These are phyloP conservation scores for Pleurotus sapidus DNA, from an alignment of 768 basidiomycete genomes.

Conservation along the genomic window DNA sequence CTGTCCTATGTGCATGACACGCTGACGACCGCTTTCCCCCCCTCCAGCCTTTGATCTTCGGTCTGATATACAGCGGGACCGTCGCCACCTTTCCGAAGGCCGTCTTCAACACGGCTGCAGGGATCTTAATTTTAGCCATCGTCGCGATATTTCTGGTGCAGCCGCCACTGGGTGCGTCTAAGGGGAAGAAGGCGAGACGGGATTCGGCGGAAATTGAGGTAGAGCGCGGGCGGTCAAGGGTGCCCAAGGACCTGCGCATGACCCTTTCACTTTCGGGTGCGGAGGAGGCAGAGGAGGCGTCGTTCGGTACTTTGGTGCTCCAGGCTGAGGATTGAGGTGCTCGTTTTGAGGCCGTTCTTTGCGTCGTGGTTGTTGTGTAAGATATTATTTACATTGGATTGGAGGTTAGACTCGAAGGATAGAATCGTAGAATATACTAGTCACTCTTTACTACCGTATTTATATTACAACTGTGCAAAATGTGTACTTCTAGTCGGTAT, in stretches of 20 bases:
- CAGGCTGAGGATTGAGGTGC: background rate
- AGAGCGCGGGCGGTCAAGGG: slow-evolving; percentile 43
- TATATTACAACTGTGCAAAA: no score
- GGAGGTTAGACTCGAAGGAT: no score
- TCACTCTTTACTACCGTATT: no score
- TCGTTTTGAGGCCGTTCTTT: no score
- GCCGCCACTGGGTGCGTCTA: slow-evolving; percentile 31
- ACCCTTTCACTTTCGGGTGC: background rate
- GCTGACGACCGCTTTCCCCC: background rate
- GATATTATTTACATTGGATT: no score
- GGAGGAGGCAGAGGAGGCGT: background rate
- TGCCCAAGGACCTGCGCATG: slow-evolving; percentile 38
- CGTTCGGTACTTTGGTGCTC: background rate
- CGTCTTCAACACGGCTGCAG: slow-evolving; percentile 58
- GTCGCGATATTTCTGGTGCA: slow-evolving; percentile 34
- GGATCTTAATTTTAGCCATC: slow-evolving; percentile 41
- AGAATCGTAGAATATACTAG: no score
- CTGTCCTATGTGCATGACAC: slow-evolving; percentile 3
- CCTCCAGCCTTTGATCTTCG: slow-evolving; percentile 68
- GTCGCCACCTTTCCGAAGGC: slow-evolving; percentile 69
- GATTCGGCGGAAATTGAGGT: slow-evolving; percentile 20
- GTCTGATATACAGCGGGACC: slow-evolving; percentile 64
- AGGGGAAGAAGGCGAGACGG: slow-evolving; percentile 14
- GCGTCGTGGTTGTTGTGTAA: no score
- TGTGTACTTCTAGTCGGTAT: no score